A percentile compares a stretch with the other conserved stretches of the same genome.
These are phyloP conservation scores for Pleurotus tuber-regium DNA, from an alignment of 768 basidiomycete species.

Conservation along the genomic window DNA sequence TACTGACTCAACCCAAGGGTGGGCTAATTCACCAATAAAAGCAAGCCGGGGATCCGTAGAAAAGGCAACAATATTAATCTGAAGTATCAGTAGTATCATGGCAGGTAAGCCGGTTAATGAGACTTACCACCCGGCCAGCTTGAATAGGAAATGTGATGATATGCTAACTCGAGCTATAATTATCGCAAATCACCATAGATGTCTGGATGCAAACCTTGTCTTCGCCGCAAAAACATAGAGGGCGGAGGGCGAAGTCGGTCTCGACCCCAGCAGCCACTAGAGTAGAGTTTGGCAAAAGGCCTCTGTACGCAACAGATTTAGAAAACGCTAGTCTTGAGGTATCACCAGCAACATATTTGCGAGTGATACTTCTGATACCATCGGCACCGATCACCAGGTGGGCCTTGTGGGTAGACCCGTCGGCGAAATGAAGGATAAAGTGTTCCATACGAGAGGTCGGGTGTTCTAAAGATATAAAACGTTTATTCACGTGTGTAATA, in stretches of 20 bases:
- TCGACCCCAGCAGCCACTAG: conserved; percentile 43
- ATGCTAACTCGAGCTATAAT: conserved; percentile 33
- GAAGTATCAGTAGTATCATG: background rate
- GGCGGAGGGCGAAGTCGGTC: conserved; percentile 30
- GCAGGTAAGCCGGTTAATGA: background rate
- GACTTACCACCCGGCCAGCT: conserved; percentile 36
- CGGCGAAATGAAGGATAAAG: conserved; percentile 42
- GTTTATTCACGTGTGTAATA: conserved; percentile 48
- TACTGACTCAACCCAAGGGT: conserved; percentile 41
- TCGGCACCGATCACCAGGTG: conserved; percentile 53
- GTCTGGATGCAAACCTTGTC: conserved; percentile 36
- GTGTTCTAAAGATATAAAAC: conserved; percentile 34
- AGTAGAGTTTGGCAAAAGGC: conserved; percentile 37
- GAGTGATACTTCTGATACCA: conserved; percentile 48
- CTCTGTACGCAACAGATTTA: conserved; percentile 48
- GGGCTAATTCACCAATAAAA: conserved; percentile 22
- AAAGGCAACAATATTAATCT: conserved; percentile 50
- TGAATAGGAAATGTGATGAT: conserved; percentile 51
- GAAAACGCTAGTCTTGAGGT: conserved; percentile 35
- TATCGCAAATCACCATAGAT: background rate
- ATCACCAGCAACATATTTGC: conserved; percentile 33
- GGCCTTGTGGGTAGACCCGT: conserved; percentile 43
- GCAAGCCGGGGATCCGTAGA: conserved; percentile 28
- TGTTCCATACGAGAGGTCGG: conserved; percentile 22
- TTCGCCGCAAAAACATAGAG: conserved; percentile 41